A percentile compares a stretch with the other conserved stretches of the same genome.
Evolutionary conservation across 306 rosid genomes (phyloP).

Genomic region (Hippophae rhamnoides): DNA sequence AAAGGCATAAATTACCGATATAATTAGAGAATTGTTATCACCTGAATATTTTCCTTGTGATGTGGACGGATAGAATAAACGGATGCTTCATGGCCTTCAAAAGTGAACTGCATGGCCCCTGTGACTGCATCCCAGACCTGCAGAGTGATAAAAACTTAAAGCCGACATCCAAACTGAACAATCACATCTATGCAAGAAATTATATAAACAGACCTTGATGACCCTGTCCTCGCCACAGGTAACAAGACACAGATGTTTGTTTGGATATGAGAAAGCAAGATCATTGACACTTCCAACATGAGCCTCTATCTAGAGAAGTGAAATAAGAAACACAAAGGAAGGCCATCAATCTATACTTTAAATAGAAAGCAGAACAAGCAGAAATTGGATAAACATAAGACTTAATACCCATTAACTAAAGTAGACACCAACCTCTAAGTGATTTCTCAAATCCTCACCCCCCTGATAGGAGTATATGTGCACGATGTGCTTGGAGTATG

Average conservation of each 20-base stretch:
- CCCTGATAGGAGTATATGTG: constrained; percentile 84
- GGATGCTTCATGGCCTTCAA: constrained; percentile 96
- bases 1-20: no score
- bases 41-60: constrained; percentile 81
- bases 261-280: constrained; percentile 94
- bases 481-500: constrained; percentile 92
- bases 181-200: constrained; percentile 17
- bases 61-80: constrained; percentile 85
- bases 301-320: constrained; percentile 73
- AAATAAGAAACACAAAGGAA: neutral
- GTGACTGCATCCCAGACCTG: constrained; percentile 96
- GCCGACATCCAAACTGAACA: constrained; percentile 8
- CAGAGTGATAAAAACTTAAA: constrained; percentile 23
- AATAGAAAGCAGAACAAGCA: no score
- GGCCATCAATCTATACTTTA: no score
- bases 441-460: constrained; percentile 78
- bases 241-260: constrained; percentile 83
- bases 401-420: neutral
- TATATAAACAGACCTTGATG: constrained; percentile 69
- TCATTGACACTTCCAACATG: constrained; percentile 95
- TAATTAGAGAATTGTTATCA: constrained; percentile 11
- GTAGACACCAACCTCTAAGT: constrained; percentile 67
- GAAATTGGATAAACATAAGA: constrained; percentile 4
- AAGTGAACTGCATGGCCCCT: constrained; percentile 62
- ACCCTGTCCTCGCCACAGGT: constrained; percentile 97